Percentiles rank a stretch among this genome's conserved stretches.
phyloP scores from a whole-genome alignment of 768 basidiomycete genomes.

The Tricholoma hemisulphureum region DNA sequence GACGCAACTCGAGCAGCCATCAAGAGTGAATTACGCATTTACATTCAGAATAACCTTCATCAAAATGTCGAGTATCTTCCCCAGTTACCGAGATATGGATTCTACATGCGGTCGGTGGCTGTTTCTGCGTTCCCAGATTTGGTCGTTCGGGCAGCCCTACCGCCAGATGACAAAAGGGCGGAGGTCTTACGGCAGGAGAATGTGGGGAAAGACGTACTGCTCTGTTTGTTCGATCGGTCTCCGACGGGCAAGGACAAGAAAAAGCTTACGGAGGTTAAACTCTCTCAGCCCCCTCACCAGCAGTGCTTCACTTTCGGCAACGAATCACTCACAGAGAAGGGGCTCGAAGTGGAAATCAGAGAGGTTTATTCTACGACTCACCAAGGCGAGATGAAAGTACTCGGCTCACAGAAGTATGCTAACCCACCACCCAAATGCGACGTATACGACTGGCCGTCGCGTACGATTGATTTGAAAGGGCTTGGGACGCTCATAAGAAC shows the following conservation, averaged over 20 bases:
- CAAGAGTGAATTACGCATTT: background rate
- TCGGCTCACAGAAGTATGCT: background rate
- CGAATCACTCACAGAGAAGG: background rate
- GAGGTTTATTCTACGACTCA: background rate
- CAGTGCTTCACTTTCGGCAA: background rate
- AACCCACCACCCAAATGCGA: background rate
- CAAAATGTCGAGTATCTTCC: background rate
- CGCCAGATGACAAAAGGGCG: background rate
- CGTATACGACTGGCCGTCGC: background rate
- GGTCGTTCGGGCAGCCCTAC: background rate
- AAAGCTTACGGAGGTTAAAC: background rate
- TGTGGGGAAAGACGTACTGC: background rate
- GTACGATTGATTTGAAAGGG: background rate
- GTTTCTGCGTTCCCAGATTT: conserved; percentile 1
- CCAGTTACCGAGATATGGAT: background rate
- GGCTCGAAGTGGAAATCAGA: background rate
- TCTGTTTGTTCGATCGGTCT: background rate
- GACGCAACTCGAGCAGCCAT: background rate
- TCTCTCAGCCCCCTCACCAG: background rate
- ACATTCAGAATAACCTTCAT: background rate
- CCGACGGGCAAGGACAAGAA: too few species aligned
- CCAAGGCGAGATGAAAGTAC: background rate
- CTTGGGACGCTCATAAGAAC: background rate
- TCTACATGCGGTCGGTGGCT: background rate
- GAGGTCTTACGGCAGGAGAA: background rate